Conservation (phyloP, 805 yeast genomes). For the Zygoascus tannicola region DNA sequence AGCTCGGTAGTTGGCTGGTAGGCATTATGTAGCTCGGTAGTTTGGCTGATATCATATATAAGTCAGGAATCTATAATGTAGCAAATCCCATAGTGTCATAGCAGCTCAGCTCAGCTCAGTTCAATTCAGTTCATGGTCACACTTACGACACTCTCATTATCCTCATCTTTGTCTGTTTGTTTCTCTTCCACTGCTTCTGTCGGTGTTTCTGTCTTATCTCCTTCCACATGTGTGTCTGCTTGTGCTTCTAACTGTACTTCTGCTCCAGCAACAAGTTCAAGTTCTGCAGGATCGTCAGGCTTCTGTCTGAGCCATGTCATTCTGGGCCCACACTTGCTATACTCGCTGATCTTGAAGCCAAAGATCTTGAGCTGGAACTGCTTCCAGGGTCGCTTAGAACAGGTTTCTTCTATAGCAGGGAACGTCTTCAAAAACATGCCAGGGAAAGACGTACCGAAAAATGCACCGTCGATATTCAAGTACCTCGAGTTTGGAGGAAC, state of each 20-base stretch:
- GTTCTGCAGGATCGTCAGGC: slow-evolving; percentile 56
- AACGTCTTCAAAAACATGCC: slow-evolving; percentile 85
- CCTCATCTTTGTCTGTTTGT: slow-evolving; percentile 6
- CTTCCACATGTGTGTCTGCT: slow-evolving; percentile 1
- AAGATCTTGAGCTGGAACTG: slow-evolving; percentile 60
- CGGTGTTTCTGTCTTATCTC: no score
- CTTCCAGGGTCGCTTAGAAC: slow-evolving; percentile 44
- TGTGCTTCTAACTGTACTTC: slow-evolving; percentile 1
- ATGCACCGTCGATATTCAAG: slow-evolving; percentile 89
- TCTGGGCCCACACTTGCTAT: slow-evolving; percentile 76
- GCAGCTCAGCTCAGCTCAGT: no score
- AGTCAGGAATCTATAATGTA: no score
- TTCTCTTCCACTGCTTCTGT: not conserved
- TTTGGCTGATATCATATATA: no score
- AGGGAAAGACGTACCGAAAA: slow-evolving; percentile 92
- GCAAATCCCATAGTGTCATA: no score
- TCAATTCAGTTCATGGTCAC: slow-evolving; percentile 14
- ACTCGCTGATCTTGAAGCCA: slow-evolving; percentile 76
- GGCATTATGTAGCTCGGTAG: no score
- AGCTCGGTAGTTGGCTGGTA: no score
- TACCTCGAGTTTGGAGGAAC: slow-evolving; percentile 81
- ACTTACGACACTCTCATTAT: slow-evolving; percentile 14
- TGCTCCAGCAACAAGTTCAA: slow-evolving; percentile 37
- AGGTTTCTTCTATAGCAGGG: slow-evolving; percentile 79
- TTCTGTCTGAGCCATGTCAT: slow-evolving; percentile 88